phyloP scores from a whole-genome alignment of 2,329 filamentous ascomycete species.

The Aureobasidium sp. region DNA sequence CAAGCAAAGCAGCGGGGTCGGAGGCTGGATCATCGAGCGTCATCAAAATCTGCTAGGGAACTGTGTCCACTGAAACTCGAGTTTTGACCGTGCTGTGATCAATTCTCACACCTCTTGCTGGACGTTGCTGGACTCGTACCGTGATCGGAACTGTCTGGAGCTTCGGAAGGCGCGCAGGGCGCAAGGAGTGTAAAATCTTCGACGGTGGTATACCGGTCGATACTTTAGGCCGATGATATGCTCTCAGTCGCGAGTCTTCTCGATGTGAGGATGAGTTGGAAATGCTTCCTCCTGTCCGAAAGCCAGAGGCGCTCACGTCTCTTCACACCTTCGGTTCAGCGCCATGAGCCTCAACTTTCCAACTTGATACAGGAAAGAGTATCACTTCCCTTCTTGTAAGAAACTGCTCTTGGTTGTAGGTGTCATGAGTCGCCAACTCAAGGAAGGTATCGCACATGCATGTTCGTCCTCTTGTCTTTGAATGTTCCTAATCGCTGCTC shows the following conservation, averaged over 20 bases:
- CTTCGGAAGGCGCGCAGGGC: conserved; percentile 2
- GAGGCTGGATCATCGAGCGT: neutral
- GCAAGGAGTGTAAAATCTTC: neutral
- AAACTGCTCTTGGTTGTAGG: too few species aligned
- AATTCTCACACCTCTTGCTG: neutral
- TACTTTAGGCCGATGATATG: neutral
- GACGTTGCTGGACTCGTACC: neutral
- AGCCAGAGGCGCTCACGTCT: neutral
- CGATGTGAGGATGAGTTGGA: neutral
- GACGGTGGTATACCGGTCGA: neutral
- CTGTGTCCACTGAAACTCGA: neutral
- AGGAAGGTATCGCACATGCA: too few species aligned
- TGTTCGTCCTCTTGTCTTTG: too few species aligned
- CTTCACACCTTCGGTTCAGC: neutral
- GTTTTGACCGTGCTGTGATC: neutral
- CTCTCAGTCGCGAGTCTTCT: neutral
- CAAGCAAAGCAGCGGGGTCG: conserved; percentile 2
- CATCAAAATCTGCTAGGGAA: neutral
- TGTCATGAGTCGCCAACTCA: too few species aligned
- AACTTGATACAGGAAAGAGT: too few species aligned
- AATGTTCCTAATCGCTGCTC: too few species aligned
- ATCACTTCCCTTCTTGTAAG: too few species aligned
- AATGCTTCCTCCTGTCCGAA: conserved; percentile 8
- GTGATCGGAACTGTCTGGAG: conserved; percentile 2
- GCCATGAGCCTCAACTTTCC: neutral